Percentiles rank a stretch among this genome's conserved stretches.
phyloP scores from a whole-genome alignment of 2,329 filamentous ascomycete genomes.

The Pyrenochaeta sp. region DNA sequence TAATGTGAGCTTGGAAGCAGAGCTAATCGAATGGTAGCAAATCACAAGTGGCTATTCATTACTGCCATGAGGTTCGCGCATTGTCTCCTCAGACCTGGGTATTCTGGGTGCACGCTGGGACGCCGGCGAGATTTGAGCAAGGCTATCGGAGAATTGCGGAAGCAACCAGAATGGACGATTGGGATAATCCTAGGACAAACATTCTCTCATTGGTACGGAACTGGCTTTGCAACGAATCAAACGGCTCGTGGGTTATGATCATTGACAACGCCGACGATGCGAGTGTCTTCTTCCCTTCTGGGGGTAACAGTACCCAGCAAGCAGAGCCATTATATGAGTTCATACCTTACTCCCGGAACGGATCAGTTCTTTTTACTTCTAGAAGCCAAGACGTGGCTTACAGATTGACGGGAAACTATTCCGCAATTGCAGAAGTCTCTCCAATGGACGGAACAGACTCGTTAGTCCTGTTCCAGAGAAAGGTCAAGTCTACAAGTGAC shows the following conservation, averaged over 20 bases:
- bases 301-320: not conserved
- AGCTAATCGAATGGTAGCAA: slow-evolving; percentile 15
- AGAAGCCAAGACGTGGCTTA: slow-evolving; percentile 19
- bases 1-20: too few species aligned
- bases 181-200: slow-evolving; percentile 15
- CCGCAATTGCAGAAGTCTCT: slow-evolving; percentile 11
- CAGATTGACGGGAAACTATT: slow-evolving; percentile 21
- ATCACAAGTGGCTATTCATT: slow-evolving; percentile 27
- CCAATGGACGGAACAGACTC: slow-evolving; percentile 23
- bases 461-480: slow-evolving; percentile 12
- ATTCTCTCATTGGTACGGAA: slow-evolving; percentile 15
- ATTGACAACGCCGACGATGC: slow-evolving; percentile 32
- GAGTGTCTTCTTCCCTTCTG: slow-evolving; percentile 5
- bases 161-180: slow-evolving; percentile 7
- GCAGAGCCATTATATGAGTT: slow-evolving; percentile 8
- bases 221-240: slow-evolving; percentile 21
- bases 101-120: slow-evolving; percentile 25
- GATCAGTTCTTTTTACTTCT: slow-evolving; percentile 22
- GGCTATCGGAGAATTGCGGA: slow-evolving; percentile 22
- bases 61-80: slow-evolving; percentile 11
- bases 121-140: slow-evolving; percentile 12
- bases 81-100: slow-evolving; percentile 14
- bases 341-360: slow-evolving; percentile 19
- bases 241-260: slow-evolving; percentile 25
- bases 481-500: slow-evolving; percentile 4